Conservation (phyloP, 768 basidiomycete species). For the Hypholoma sublateritium region DNA sequence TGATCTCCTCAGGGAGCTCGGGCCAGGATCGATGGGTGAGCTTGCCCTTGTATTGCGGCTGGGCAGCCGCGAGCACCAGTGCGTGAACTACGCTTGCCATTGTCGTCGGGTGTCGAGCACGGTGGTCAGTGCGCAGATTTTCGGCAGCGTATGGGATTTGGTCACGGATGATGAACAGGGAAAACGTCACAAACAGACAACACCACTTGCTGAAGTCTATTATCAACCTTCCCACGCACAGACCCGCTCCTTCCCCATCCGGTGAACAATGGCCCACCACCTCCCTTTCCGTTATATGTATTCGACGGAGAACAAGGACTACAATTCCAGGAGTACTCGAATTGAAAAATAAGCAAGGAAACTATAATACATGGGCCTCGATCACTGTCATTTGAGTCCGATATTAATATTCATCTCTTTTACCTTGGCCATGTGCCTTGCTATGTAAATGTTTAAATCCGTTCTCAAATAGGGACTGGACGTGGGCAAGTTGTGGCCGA, state of each 20-base stretch:
- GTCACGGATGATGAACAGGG: constrained; percentile 34
- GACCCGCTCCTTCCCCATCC: constrained; percentile 26
- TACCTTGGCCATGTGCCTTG: constrained; percentile 6
- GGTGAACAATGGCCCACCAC: constrained; percentile 7
- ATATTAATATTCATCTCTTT: constrained; percentile 5
- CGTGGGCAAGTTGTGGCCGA: neutral
- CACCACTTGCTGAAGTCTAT: constrained; percentile 19
- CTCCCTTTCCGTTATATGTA: neutral
- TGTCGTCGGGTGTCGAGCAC: constrained; percentile 30
- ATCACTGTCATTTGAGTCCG: neutral
- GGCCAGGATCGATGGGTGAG: constrained; percentile 28
- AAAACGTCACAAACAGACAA: constrained; percentile 25
- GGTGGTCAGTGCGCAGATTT: constrained; percentile 44
- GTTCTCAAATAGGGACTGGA: neutral
- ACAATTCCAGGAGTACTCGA: too few species aligned
- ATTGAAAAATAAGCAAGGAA: too few species aligned
- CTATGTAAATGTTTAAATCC: neutral
- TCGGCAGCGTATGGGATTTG: constrained; percentile 30
- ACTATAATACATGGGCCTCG: neutral
- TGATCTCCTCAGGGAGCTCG: constrained; percentile 28
- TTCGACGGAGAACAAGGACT: too few species aligned
- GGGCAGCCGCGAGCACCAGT: neutral
- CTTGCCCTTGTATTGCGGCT: constrained; percentile 23
- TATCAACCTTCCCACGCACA: constrained; percentile 41
- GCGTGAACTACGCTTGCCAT: constrained; percentile 18